Percentiles rank a stretch among this genome's conserved stretches.
Conservation (phyloP, 345 rosid genomes). For the Punica granatum region DNA sequence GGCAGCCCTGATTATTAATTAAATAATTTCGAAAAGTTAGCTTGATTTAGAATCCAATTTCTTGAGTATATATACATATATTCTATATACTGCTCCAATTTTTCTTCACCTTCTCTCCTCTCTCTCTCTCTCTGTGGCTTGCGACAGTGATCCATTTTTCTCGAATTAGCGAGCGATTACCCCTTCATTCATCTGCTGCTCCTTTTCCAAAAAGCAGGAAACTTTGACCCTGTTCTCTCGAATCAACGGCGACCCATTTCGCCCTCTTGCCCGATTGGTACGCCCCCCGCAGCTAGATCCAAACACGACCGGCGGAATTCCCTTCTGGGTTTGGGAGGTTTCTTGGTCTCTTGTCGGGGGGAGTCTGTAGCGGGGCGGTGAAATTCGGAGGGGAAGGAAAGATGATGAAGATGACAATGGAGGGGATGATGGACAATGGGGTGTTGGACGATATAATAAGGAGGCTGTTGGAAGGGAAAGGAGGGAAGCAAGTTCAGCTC, state of each 20-base stretch:
- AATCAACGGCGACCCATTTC: slow-evolving; percentile 7
- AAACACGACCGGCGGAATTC: not conserved
- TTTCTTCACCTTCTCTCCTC: not conserved
- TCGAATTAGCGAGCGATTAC: not conserved
- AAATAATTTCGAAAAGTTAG: too few species aligned
- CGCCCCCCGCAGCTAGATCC: not conserved
- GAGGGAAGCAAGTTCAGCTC: slow-evolving; percentile 87
- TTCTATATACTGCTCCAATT: not conserved
- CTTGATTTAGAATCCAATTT: too few species aligned
- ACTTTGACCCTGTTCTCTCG: slow-evolving; percentile 10
- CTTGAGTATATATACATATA: too few species aligned
- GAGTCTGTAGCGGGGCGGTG: not conserved
- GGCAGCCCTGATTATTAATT: too few species aligned
- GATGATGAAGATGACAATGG: slow-evolving; percentile 59
- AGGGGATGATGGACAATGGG: slow-evolving; percentile 72
- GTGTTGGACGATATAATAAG: slow-evolving; percentile 87
- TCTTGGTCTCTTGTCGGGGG: not conserved
- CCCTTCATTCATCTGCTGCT: not conserved
- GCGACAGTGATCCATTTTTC: not conserved
- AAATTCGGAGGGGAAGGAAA: not conserved
- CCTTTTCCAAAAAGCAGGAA: not conserved
- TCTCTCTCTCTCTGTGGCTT: not conserved
- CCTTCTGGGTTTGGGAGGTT: not conserved
- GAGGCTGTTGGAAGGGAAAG: slow-evolving; percentile 88
- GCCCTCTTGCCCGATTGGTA: not conserved